These are phyloP conservation scores for Tilletia caries DNA, from an alignment of 1,284 basidiomycete species.

Conservation along the genomic window DNA sequence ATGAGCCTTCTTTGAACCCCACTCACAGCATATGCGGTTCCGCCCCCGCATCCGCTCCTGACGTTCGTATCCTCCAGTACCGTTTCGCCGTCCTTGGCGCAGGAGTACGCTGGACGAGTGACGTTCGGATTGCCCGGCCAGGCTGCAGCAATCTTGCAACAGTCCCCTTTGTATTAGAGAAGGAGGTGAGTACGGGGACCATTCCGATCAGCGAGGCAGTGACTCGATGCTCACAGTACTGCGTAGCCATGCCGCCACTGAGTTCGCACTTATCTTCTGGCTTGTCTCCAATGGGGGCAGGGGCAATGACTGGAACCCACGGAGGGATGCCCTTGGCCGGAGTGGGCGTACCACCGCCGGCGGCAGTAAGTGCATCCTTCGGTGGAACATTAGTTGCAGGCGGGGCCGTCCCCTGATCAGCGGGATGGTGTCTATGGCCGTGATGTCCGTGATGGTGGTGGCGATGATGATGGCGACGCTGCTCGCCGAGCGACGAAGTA, in stretches of 20 bases:
- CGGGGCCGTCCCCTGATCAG: too few species aligned
- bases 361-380: too few species aligned
- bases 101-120: not conserved
- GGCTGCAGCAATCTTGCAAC: constrained; percentile 2
- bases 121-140: not conserved
- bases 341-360: too few species aligned
- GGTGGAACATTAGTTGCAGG: too few species aligned
- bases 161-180: not conserved
- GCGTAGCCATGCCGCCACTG: not conserved
- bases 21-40: constrained; percentile 1
- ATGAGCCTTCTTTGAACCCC: not conserved
- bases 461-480: too few species aligned
- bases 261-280: not conserved
- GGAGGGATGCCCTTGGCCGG: not conserved
- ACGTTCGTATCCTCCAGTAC: not conserved
- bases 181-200: not conserved
- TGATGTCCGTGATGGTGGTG: too few species aligned
- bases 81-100: constrained; percentile 1
- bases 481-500: too few species aligned
- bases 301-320: not conserved
- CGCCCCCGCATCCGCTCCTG: not conserved
- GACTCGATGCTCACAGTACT: not conserved
- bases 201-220: not conserved
- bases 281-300: not conserved
- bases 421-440: too few species aligned